Percentiles rank a stretch among this genome's conserved stretches.
phyloP scores from a whole-genome alignment of 2,329 filamentous ascomycete species.

The Amauroascus verrucosus region DNA sequence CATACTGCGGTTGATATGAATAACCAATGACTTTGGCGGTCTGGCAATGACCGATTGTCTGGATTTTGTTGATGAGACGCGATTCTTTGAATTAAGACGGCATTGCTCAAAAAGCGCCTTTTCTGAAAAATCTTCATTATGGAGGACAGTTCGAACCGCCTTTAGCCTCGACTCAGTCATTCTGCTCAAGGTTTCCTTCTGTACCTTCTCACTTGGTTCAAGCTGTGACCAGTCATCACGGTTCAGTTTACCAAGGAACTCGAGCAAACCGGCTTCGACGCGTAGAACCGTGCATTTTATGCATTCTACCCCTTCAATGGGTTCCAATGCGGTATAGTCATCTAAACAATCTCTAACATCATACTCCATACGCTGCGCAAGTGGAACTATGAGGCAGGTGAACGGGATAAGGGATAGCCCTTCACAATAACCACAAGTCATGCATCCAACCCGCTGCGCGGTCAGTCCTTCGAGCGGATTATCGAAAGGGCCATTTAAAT shows the following conservation, averaged over 20 bases:
- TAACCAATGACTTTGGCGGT: slow-evolving; percentile 65
- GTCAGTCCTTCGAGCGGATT: slow-evolving; percentile 82
- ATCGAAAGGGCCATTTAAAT: slow-evolving; percentile 29
- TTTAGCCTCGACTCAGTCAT: slow-evolving; percentile 47
- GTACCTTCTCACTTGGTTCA: slow-evolving; percentile 24
- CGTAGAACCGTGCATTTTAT: slow-evolving; percentile 73
- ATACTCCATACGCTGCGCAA: slow-evolving; percentile 57
- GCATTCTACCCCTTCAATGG: slow-evolving; percentile 83
- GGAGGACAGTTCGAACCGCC: slow-evolving; percentile 59
- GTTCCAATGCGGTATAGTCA: slow-evolving; percentile 73
- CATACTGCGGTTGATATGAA: slow-evolving; percentile 85
- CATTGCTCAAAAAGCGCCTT: slow-evolving; percentile 53
- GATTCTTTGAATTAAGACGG: slow-evolving; percentile 56
- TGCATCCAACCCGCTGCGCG: slow-evolving; percentile 81
- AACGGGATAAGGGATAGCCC: slow-evolving; percentile 85
- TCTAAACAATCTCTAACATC: slow-evolving; percentile 70
- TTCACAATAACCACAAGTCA: slow-evolving; percentile 73
- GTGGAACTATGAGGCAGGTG: slow-evolving; percentile 79
- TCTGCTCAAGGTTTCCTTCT: slow-evolving; percentile 30
- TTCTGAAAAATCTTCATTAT: slow-evolving; percentile 70
- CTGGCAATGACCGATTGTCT: slow-evolving; percentile 79
- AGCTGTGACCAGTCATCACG: slow-evolving; percentile 19
- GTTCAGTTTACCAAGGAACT: slow-evolving; percentile 32
- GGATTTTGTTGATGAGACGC: slow-evolving; percentile 71
- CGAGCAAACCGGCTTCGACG: slow-evolving; percentile 41